A percentile compares a stretch with the other conserved stretches of the same genome.
Evolutionary conservation across 2,329 filamentous ascomycete genomes (phyloP).

Genomic region (Exophiala bonariae): DNA sequence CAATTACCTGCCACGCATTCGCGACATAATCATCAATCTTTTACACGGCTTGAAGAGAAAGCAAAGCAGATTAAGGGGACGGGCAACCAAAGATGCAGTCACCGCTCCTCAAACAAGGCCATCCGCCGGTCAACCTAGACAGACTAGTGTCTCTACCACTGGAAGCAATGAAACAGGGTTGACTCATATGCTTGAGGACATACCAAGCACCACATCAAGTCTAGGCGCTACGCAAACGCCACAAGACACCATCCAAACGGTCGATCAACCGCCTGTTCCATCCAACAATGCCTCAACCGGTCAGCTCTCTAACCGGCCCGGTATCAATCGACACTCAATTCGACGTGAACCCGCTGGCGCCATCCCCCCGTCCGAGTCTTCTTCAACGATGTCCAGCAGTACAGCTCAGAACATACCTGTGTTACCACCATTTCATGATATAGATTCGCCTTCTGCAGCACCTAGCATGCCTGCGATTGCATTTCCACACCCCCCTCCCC

Average conservation of each 20-base stretch:
- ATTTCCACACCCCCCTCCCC: conserved; percentile 75
- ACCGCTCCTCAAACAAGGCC: conserved; percentile 28
- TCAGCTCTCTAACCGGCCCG: conserved; percentile 1
- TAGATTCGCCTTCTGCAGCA: conserved; percentile 39
- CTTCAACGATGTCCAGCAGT: conserved; percentile 69
- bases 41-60: conserved; percentile 96
- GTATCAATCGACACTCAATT: conserved; percentile 17
- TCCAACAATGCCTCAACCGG: conserved; percentile 5
- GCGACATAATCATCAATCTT: conserved; percentile 97
- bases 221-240: conserved; percentile 12
- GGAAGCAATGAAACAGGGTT: conserved; percentile 44
- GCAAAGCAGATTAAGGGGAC: conserved; percentile 77
- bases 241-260: neutral
- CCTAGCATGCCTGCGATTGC: conserved; percentile 49
- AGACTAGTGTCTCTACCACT: conserved; percentile 49
- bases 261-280: conserved; percentile 3
- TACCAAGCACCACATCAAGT: conserved; percentile 18
- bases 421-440: conserved; percentile 70
- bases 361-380: conserved; percentile 24
- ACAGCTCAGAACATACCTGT: conserved; percentile 76
- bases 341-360: conserved; percentile 15
- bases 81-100: conserved; percentile 51
- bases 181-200: conserved; percentile 43
- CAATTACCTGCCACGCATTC: conserved; percentile 87
- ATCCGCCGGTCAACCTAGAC: conserved; percentile 32